Base-by-base conservation (phyloP, 768 basidiomycete species). In the Lactarius hatsudake region DNA sequence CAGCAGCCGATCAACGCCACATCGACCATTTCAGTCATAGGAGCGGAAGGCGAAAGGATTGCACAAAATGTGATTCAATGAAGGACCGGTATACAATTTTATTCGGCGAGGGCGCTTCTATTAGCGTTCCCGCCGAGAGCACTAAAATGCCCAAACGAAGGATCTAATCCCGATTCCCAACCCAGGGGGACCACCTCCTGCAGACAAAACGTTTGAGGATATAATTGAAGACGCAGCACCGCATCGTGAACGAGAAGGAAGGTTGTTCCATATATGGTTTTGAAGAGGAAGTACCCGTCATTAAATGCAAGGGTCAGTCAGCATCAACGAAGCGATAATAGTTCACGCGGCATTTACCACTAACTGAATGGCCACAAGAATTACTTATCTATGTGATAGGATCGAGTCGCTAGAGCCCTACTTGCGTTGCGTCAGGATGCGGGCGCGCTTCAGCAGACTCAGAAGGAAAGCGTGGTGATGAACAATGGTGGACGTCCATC, bases 401-500 rank as follows among this genome's bases (percentile, higher is more conserved):
- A 17, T 18, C 42, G 17, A 18, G 40, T 40, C 40, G 40, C 15
- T 34, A 34, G 34, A 9, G 36, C 36, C 36, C 12, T 42, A 42
- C 42, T 18, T 42, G 15, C 1, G 42, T 42, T 42, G 17, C 17
- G 42, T 42, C 17, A 7, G 23, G 23, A 23, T 51, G 12, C 13
- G 2, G 51, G 51, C n/a, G 51, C 13, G 26, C 13, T 26, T 26
- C 26, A 30, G 30, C 30, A 30, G 30, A 30, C 30, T 32, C 32
- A 18, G n/a, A 53, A 68, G 2, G 84, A 76, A 34, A 89, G 75
- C 38, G 84, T 83, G 60, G 86, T 84, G 75, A 89, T 87, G 72
- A 79, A 88, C 45, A 89, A 75, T 17, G 80, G 80, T 51, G 81
- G 79, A 65, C 71, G 64, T 5, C 34, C 61, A 15, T 65, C 61